A percentile compares a stretch with the other conserved stretches of the same genome.
Conservation (phyloP, 2,329 filamentous ascomycete genomes). For the Podosphaera xanthii region DNA sequence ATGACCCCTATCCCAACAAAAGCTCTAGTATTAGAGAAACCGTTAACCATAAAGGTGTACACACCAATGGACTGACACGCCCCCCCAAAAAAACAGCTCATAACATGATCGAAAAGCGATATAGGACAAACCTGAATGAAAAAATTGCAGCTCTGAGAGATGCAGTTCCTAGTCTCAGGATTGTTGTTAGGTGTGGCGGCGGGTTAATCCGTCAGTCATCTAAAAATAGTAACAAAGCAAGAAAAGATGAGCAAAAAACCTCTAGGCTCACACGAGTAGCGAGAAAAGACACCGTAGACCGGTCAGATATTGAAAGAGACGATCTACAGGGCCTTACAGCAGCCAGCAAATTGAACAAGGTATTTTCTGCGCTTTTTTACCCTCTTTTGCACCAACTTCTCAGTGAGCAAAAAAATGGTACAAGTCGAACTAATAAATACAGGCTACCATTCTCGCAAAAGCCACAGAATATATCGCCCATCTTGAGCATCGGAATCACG, state of each 20-base stretch:
- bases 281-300: conserved; percentile 22
- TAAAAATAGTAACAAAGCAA: neutral
- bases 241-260: conserved; percentile 12
- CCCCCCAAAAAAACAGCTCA: conserved; percentile 41
- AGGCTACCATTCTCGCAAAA: conserved; percentile 48
- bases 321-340: conserved; percentile 35
- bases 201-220: neutral
- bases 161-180: conserved; percentile 45
- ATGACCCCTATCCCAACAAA: neutral
- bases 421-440: neutral
- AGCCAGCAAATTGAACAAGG: conserved; percentile 49
- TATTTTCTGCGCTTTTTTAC: conserved; percentile 3
- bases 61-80: conserved; percentile 3
- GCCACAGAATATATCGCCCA: conserved; percentile 1
- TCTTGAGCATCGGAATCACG: neutral
- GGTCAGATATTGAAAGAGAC: conserved; percentile 22
- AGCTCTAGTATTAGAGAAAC: neutral
- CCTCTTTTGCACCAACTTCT: neutral
- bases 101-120: conserved; percentile 39
- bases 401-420: neutral
- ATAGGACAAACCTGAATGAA: conserved; percentile 64
- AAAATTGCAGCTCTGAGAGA: conserved; percentile 59
- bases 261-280: conserved; percentile 41
- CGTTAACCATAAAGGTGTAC: neutral
- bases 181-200: conserved; percentile 8